Evolutionary conservation across 2,329 filamentous ascomycete genomes (phyloP).

Genomic region (Fusarium sp.): DNA sequence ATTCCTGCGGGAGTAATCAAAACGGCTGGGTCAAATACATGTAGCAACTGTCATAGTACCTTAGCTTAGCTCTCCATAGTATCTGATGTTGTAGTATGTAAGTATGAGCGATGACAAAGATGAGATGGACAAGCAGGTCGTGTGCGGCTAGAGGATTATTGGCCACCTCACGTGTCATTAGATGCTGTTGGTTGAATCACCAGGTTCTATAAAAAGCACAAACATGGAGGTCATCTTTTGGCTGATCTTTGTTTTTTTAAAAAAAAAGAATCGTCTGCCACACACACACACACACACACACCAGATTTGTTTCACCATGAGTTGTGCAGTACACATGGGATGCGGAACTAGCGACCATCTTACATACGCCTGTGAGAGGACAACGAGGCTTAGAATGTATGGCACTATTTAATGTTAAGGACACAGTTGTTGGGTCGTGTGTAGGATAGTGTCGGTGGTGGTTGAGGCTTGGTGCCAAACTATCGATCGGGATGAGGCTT

Average conservation of each 20-base stretch:
- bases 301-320: conserved; percentile 3
- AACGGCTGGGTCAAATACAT: conserved; percentile 21
- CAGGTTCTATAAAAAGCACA: conserved; percentile 33
- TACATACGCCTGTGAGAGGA: neutral
- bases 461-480: neutral
- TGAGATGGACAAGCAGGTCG: conserved; percentile 4
- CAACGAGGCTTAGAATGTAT: neutral
- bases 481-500: neutral
- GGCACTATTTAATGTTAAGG: conserved; percentile 1
- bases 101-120: conserved; percentile 23
- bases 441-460: conserved; percentile 2
- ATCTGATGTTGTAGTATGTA: conserved; percentile 3
- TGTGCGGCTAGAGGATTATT: neutral
- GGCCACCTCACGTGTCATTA: conserved; percentile 4
- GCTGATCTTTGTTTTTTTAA: conserved; percentile 7
- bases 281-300: neutral
- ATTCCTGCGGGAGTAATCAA: conserved; percentile 26
- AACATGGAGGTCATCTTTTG: conserved; percentile 16
- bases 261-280: neutral
- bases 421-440: neutral
- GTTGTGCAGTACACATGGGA: conserved; percentile 19
- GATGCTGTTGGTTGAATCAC: neutral
- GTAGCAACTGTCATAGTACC: conserved; percentile 18
- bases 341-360: neutral
- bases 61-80: conserved; percentile 9